Base-by-base conservation (phyloP, 1,284 basidiomycete species). In the Ganoderma sinense region DNA sequence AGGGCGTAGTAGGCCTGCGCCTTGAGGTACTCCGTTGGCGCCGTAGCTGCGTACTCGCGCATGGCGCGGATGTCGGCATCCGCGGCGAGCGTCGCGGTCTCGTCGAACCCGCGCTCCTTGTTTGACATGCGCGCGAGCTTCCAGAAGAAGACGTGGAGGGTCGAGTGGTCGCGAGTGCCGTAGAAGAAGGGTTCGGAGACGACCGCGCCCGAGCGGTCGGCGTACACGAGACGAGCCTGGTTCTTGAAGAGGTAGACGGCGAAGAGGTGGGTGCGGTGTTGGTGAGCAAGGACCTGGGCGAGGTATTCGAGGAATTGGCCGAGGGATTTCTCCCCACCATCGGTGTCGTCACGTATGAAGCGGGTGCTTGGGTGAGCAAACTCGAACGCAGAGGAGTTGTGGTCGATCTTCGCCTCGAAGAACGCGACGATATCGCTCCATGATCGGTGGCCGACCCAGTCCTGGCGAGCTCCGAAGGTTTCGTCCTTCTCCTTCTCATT, bases 91-190 rank as follows among this genome's bases (percentile, higher is more conserved):
- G 39, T n/a, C 29, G 72, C 73, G 7, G 74, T 73, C 6, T 66
- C 48, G 64, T 78, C 78, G 48, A 67, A 62, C 0, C 78, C 78
- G 11, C 73, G 74, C 26, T 71, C 40, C 14, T 51, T 63, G 33
- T 29, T 41, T 14, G 66, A 60, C 53, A 73, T 66, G 33, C 65
- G 58, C 16, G 67, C 67, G 29, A 75, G 70, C 29, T 74, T 71
- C 69, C 70, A 75, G 20, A 79, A 61, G 66, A 79, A 78, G 8
- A 10, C 2, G 33, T 60, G 59, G 13, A 66, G 58, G 4, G 33
- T 61, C 41, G 20, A 10, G 13, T 51, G 10, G 6, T 43, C 13
- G 8, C 33, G 43, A 53, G 48, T 14, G 14, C 73, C 69, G 3
- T 70, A 70, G 16, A 69, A 33, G 65, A 77, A 73, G 2, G 67